Evolutionary conservation across 306 rosid genomes (phyloP).

Genomic region (Citrullus colocynthis): DNA sequence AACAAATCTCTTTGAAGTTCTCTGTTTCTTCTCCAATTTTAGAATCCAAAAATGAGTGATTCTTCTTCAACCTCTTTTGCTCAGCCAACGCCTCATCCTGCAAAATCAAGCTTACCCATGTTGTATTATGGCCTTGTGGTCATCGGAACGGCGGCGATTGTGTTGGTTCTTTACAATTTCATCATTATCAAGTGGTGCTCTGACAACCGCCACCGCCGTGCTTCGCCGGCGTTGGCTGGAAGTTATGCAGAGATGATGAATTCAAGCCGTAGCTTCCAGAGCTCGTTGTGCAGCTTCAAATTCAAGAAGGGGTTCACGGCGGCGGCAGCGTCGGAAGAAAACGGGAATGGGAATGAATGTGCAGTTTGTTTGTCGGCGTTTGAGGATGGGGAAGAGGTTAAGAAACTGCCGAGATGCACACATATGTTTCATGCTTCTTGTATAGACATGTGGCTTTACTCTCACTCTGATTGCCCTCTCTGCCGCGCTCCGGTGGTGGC

Average conservation of each 20-base stretch:
- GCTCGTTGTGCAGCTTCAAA: slow-evolving; percentile 46
- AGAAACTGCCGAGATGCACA: slow-evolving; percentile 57
- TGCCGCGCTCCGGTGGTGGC: slow-evolving; percentile 49
- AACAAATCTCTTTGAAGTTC: background rate
- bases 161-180: slow-evolving; percentile 57
- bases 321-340: slow-evolving; percentile 3
- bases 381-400: slow-evolving; percentile 85
- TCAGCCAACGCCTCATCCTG: slow-evolving; percentile 9
- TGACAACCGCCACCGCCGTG: slow-evolving; percentile 4
- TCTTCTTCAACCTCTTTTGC: background rate
- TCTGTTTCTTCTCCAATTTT: background rate
- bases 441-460: slow-evolving; percentile 87
- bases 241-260: background rate
- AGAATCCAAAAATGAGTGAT: slow-evolving; percentile 20
- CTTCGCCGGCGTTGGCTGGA: background rate
- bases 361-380: slow-evolving; percentile 60
- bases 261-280: slow-evolving; percentile 17
- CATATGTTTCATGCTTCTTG: slow-evolving; percentile 70
- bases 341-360: slow-evolving; percentile 34
- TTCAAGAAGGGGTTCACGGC: slow-evolving; percentile 37
- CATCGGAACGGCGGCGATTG: slow-evolving; percentile 41
- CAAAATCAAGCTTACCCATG: slow-evolving; percentile 33
- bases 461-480: slow-evolving; percentile 84
- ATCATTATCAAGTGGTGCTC: slow-evolving; percentile 37
- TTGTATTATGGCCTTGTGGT: slow-evolving; percentile 60